Evolutionary conservation across 495 filamentous ascomycete genomes (phyloP).

Genomic region (Trichoderma erinaceum): DNA sequence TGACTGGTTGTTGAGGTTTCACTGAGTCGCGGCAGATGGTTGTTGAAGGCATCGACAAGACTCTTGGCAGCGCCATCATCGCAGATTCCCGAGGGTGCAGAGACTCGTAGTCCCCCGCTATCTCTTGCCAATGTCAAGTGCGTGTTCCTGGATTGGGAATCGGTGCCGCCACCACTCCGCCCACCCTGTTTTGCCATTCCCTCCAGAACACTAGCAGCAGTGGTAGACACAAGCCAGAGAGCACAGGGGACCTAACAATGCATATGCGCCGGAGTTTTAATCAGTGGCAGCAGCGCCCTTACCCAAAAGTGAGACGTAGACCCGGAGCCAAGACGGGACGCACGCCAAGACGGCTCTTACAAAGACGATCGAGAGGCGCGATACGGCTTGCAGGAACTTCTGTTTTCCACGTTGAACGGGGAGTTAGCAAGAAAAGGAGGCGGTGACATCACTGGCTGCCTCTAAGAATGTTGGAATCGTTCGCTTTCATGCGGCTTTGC

Average conservation of each 20-base stretch:
- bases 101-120: neutral
- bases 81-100: neutral
- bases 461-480: neutral
- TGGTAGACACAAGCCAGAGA: neutral
- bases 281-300: neutral
- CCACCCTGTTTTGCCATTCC: neutral
- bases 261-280: neutral
- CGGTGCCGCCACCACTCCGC: neutral
- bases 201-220: neutral
- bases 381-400: conserved; percentile 11
- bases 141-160: conserved; percentile 9
- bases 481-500: neutral
- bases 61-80: conserved; percentile 9
- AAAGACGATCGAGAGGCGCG: neutral
- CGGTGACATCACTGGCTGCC: conserved; percentile 8
- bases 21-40: neutral
- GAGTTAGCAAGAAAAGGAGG: neutral
- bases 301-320: neutral
- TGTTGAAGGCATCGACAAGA: neutral
- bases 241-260: neutral
- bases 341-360: conserved; percentile 3
- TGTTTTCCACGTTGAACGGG: neutral
- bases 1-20: neutral
- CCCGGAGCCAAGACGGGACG: conserved; percentile 12
- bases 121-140: neutral